Evolutionary conservation across 805 yeast species (phyloP), one percentile per base, ranked within the genome.

Genomic region (Schwanniomyces pseudopolymorphus): DNA sequence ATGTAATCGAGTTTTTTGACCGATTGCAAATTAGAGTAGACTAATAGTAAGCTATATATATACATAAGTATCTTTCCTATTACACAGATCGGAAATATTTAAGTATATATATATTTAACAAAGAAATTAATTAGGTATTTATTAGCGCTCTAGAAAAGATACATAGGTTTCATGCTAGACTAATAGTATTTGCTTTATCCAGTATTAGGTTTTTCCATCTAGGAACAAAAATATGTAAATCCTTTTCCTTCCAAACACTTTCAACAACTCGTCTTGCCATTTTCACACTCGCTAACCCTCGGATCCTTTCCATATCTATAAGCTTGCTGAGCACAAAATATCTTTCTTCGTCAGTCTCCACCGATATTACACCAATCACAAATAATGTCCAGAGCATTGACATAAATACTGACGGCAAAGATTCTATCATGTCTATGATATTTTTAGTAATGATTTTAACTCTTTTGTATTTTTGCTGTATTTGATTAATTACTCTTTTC

Each of bases 381-480:
- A 72, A 72, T 3, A 71, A 42, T 1, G 78, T 72, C 78, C 78
- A 72, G 2, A 70, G 49, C 13, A 72, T 46, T 1, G 76, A 62
- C 64, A 69, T 67, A 36, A 59, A 52, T 21, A 55, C 64, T 17
- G 39, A 40, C 4, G 64, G 54, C 28, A 53, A 51, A 2, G 37
- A 35, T 27, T 52, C 47, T 5, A 59, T 52, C 13, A 40, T 10
- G 19, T 17, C 8, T 5, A 40, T 21, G 1, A 16, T 31, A 4
- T 40, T 8, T 26, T n/a, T 11, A 14, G 19, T 28, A 14, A 14
- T n/a, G 17, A 25, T 4, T 28, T 31, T 40, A 11, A 27, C n/a
- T 10, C 3, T n/a, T 26, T 27, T 17, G 7, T 9, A 27, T 16
- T 25, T 40, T 8, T 52, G 51, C 7, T 47, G 25, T 5, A 49